phyloP scores from a whole-genome alignment of 2,329 filamentous ascomycete species.

The Phaeoacremonium minimum region DNA sequence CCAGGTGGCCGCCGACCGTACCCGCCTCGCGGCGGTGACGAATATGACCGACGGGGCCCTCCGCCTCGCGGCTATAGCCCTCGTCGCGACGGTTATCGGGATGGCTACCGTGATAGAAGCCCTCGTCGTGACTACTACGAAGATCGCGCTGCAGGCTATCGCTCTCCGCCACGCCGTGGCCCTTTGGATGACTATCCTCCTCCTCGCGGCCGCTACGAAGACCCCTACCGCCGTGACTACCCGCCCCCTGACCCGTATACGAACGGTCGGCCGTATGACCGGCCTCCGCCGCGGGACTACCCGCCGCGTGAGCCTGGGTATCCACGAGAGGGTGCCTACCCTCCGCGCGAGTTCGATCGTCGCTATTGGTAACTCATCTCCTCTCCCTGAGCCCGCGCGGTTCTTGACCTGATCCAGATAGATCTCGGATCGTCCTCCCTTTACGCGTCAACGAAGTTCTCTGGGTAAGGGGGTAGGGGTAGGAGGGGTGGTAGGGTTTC shows the following conservation, averaged over 20 bases:
- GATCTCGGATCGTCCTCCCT: constrained; percentile 4
- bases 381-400: constrained; percentile 11
- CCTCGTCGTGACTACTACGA: constrained; percentile 86
- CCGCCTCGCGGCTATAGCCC: constrained; percentile 82
- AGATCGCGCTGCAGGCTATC: constrained; percentile 68
- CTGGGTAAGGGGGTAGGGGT: too few relatives aligned
- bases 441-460: too few relatives aligned
- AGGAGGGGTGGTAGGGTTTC: too few relatives aligned
- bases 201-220: constrained; percentile 66
- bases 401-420: constrained; percentile 13
- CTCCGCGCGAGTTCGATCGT: constrained; percentile 37
- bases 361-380: constrained; percentile 40
- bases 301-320: constrained; percentile 48
- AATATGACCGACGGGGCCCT: constrained; percentile 76
- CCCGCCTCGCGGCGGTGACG: constrained; percentile 64
- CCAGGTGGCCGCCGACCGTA: constrained; percentile 63
- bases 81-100: constrained; percentile 58
- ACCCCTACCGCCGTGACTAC: constrained; percentile 70
- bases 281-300: constrained; percentile 44
- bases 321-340: constrained; percentile 41
- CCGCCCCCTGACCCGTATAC: constrained; percentile 59
- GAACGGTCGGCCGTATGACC: constrained; percentile 55
- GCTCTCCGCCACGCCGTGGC: constrained; percentile 71
- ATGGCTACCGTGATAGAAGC: constrained; percentile 84
- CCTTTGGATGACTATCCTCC: constrained; percentile 74